Evolutionary conservation across 2,329 filamentous ascomycete species (phyloP).

Genomic region (Tolypocladium tundrense): DNA sequence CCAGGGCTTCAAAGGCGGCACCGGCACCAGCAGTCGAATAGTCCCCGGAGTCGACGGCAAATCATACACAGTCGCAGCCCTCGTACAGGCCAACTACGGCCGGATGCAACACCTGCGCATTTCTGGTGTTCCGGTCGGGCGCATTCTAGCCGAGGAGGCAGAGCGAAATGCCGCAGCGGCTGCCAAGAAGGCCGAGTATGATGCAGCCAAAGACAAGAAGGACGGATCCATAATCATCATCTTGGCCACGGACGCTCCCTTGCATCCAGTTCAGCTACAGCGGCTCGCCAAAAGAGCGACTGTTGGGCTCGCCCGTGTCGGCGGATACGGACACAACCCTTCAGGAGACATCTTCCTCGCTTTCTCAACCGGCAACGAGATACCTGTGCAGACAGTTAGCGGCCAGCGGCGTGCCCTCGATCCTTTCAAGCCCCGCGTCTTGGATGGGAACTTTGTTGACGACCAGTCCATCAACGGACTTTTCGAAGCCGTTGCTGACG

Average conservation of each 20-base stretch:
- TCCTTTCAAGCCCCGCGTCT: conserved; percentile 24
- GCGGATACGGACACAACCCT: conserved; percentile 49
- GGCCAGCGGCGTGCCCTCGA: conserved; percentile 23
- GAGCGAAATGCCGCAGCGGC: not conserved
- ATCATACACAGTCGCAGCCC: conserved; percentile 47
- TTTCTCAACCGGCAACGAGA: conserved; percentile 49
- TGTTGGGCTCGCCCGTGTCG: conserved; percentile 49
- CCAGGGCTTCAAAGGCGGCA: conserved; percentile 57
- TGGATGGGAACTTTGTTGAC: conserved; percentile 28
- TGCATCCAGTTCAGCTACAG: conserved; percentile 21
- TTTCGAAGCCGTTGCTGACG: conserved; percentile 52
- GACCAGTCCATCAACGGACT: conserved; percentile 50
- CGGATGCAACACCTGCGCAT: conserved; percentile 44
- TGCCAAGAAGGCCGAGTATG: not conserved
- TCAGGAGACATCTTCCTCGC: conserved; percentile 60
- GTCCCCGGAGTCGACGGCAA: conserved; percentile 19
- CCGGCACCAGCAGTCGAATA: conserved; percentile 49
- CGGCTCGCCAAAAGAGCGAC: conserved; percentile 50
- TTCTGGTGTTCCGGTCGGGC: conserved; percentile 50
- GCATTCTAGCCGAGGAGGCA: conserved; percentile 28
- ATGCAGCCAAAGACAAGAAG: conserved; percentile 7
- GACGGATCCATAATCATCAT: conserved; percentile 25
- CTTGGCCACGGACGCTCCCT: conserved; percentile 20
- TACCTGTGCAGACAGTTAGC: conserved; percentile 24
- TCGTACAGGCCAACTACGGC: conserved; percentile 60